Percentiles rank a stretch among this genome's conserved stretches.
Evolutionary conservation across 1,139 yeast species (phyloP).

Genomic region (Scheffersomyces segobiensis): DNA sequence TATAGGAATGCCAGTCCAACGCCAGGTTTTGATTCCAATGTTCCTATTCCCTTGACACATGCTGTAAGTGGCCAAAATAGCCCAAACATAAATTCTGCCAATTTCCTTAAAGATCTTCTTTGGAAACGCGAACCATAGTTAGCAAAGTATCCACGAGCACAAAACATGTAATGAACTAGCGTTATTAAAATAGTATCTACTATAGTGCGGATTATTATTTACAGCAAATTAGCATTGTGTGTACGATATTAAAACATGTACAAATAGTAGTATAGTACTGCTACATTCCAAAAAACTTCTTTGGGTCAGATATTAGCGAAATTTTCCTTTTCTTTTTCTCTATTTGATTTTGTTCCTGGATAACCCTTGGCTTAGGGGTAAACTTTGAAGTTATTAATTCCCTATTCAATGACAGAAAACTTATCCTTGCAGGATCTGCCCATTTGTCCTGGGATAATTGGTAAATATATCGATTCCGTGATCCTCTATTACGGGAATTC

Average conservation of each 20-base stretch:
- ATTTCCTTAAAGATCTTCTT: slow-evolving; percentile 10
- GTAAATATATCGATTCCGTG: neutral
- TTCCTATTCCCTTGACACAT: slow-evolving; percentile 2
- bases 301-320: slow-evolving; percentile 8
- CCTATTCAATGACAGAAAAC: neutral
- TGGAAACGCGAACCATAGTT: slow-evolving; percentile 8
- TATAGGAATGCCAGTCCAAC: slow-evolving; percentile 8
- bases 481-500: neutral
- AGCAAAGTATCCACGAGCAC: neutral
- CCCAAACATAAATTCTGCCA: slow-evolving; percentile 7
- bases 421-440: neutral
- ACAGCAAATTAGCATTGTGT: neutral
- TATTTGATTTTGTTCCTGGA: neutral
- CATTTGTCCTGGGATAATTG: neutral
- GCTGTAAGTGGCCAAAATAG: neutral
- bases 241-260: neutral
- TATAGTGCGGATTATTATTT: neutral
- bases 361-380: neutral
- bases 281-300: slow-evolving; percentile 9
- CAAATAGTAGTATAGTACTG: neutral
- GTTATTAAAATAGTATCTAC: no score
- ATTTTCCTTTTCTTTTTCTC: neutral
- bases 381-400: neutral
- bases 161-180: neutral
- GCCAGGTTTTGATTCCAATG: slow-evolving; percentile 1